Base-by-base conservation (phyloP, 176 grass and related monocot species). In the Leersia perrieri region DNA sequence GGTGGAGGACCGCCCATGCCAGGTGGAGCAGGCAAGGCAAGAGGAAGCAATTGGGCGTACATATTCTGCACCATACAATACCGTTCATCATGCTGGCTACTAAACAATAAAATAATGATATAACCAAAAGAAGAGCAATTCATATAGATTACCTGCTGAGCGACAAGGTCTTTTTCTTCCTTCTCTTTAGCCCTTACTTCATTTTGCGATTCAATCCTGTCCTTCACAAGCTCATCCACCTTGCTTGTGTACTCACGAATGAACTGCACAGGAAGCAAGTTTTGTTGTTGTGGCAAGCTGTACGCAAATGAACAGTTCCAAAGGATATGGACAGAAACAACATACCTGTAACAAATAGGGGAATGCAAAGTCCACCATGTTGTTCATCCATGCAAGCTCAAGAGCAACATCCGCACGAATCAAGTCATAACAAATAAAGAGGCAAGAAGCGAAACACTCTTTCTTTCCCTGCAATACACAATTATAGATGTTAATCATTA, bases 371-470 rank as follows among this genome's bases (percentile, higher is more conserved):
- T 96, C 97, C 30, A 99, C 39, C 93, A 99, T 93, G 75, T 95
- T 93, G 78, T 99, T 99, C 74, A 93, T 90, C 93, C 97, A 99
- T 34, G 97, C 97, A 87, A 96, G 97, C 85, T 99, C 97, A 75
- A 99, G 93, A 30, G 89, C 93, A 69, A 99, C 91, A 90, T 99
- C 97, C 1, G 91, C 88, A 3, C 97, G 88, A 47, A 99, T 95
- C 77, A 99, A 70, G 64, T 99, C 93, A 28, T 99, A 99, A 44
- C 97, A 99, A 80, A 96, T 93, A 82, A 99, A 99, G 44, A 99
- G 97, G 84, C 93, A 96, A 33, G 97, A 91, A 73, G 97, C 93
- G 87, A 99, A 99, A 29, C 97, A 99, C 78, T 99, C 97, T 83
- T 96, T 99, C 97, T 99, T 99, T 28, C 97, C 97, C 97, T 99